phyloP scores from a whole-genome alignment of 345 rosid genomes.

The Noccaea bulbosa region DNA sequence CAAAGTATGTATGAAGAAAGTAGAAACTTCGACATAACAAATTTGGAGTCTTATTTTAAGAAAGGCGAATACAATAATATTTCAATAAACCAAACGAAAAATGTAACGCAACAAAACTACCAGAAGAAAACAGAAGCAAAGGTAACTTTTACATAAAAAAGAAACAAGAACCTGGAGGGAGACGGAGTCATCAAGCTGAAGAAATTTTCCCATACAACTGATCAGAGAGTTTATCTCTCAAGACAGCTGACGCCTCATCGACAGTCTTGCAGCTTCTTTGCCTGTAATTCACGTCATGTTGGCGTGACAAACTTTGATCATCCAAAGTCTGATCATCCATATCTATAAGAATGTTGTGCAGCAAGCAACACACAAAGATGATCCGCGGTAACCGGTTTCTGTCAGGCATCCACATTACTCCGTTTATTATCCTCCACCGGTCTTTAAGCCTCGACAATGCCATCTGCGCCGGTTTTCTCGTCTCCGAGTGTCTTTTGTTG shows the following conservation, averaged over 20 bases:
- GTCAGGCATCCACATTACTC: conserved; percentile 83
- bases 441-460: conserved; percentile 73
- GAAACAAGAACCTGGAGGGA: background rate
- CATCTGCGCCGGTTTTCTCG: conserved; percentile 54
- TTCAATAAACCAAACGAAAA: background rate
- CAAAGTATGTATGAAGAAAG: background rate
- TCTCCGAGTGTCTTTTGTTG: conserved; percentile 61
- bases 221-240: conserved; percentile 58
- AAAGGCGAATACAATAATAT: background rate
- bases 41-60: background rate
- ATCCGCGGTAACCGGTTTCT: conserved; percentile 65
- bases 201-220: conserved; percentile 46
- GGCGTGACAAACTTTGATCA: conserved; percentile 50
- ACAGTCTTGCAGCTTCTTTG: conserved; percentile 53
- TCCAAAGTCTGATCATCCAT: conserved; percentile 57
- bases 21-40: background rate
- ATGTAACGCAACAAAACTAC: background rate
- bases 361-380: conserved; percentile 71
- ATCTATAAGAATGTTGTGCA: conserved; percentile 70
- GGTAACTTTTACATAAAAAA: conserved; percentile 21
- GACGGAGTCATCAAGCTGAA: conserved; percentile 13
- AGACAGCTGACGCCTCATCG: conserved; percentile 47
- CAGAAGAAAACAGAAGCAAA: conserved; percentile 26
- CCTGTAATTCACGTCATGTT: conserved; percentile 58
- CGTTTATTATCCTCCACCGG: conserved; percentile 76